phyloP scores from a whole-genome alignment of 1,284 basidiomycete genomes.

The Porodaedalea pini region DNA sequence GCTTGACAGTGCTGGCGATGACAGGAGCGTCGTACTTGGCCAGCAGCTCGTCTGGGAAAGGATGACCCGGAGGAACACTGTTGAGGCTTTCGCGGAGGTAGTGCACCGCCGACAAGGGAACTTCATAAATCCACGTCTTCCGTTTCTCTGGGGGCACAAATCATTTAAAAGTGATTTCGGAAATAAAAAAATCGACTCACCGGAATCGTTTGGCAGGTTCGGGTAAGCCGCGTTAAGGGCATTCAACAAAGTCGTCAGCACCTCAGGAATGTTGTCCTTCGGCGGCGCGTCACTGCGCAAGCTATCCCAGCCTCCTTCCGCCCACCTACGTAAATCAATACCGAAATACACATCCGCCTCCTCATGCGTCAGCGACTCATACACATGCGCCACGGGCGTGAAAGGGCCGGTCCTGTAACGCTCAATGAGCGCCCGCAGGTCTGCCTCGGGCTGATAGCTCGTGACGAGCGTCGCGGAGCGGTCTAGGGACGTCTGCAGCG shows the following conservation, averaged over 20 bases:
- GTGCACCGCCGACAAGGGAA: slow-evolving; percentile 78
- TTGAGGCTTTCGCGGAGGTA: slow-evolving; percentile 82
- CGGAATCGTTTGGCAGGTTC: slow-evolving; percentile 57
- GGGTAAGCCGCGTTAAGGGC: slow-evolving; percentile 66
- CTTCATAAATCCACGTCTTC: slow-evolving; percentile 91
- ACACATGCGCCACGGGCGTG: slow-evolving; percentile 77
- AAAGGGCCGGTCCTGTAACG: slow-evolving; percentile 88
- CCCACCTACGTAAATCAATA: slow-evolving; percentile 84
- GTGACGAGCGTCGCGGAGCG: slow-evolving; percentile 72
- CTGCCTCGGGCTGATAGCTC: slow-evolving; percentile 81
- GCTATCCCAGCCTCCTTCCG: slow-evolving; percentile 65
- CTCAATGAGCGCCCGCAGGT: slow-evolving; percentile 80
- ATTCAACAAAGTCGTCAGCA: slow-evolving; percentile 65
- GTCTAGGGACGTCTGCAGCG: slow-evolving; percentile 61
- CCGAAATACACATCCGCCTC: slow-evolving; percentile 85
- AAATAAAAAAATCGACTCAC: slow-evolving; percentile 38
- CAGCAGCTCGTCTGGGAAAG: slow-evolving; percentile 64
- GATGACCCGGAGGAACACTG: slow-evolving; percentile 58
- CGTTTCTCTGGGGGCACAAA: slow-evolving; percentile 61
- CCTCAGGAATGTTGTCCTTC: slow-evolving; percentile 68
- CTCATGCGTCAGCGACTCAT: slow-evolving; percentile 78
- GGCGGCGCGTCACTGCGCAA: slow-evolving; percentile 49
- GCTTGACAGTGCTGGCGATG: slow-evolving; percentile 77
- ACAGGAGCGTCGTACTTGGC: slow-evolving; percentile 81
- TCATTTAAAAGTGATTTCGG: background rate